These are phyloP conservation scores for Fomitopsis betulina DNA, from an alignment of 1,284 basidiomycete species.

Conservation along the genomic window DNA sequence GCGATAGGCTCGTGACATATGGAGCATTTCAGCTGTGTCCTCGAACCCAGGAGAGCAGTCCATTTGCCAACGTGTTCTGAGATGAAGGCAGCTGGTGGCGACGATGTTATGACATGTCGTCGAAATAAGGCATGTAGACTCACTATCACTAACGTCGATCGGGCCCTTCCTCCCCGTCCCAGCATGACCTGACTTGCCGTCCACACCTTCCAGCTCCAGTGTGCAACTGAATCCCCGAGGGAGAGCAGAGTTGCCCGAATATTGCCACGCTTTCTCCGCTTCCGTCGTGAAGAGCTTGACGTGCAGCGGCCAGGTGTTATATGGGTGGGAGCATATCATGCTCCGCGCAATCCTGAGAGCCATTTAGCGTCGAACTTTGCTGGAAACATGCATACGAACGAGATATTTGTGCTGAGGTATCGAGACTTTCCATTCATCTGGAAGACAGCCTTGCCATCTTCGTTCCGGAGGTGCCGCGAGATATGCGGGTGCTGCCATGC, in stretches of 20 bases:
- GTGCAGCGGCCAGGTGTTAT: constrained; percentile 59
- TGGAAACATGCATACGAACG: constrained; percentile 32
- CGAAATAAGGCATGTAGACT: constrained; percentile 11
- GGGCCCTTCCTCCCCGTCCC: constrained; percentile 50
- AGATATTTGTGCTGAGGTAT: constrained; percentile 40
- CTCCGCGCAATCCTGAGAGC: constrained; percentile 37
- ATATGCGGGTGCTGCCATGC: constrained; percentile 80
- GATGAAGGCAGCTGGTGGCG: constrained; percentile 42
- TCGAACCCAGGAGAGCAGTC: constrained; percentile 33
- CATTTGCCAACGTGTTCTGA: constrained; percentile 52
- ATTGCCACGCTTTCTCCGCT: constrained; percentile 47
- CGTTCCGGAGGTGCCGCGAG: constrained; percentile 52
- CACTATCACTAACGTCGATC: constrained; percentile 66
- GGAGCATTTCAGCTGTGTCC: constrained; percentile 37
- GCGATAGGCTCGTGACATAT: constrained; percentile 47
- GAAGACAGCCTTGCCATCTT: constrained; percentile 36
- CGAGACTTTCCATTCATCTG: constrained; percentile 25
- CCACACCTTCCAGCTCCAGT: constrained; percentile 69
- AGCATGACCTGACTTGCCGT: constrained; percentile 50
- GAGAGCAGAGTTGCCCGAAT: constrained; percentile 28
- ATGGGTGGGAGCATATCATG: constrained; percentile 58
- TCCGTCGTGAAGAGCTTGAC: constrained; percentile 67
- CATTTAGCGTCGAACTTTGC: background rate
- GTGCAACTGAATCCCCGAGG: constrained; percentile 47
- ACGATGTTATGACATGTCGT: background rate